Conservation (phyloP, 345 rosid species). For the Raphanus sativus region DNA sequence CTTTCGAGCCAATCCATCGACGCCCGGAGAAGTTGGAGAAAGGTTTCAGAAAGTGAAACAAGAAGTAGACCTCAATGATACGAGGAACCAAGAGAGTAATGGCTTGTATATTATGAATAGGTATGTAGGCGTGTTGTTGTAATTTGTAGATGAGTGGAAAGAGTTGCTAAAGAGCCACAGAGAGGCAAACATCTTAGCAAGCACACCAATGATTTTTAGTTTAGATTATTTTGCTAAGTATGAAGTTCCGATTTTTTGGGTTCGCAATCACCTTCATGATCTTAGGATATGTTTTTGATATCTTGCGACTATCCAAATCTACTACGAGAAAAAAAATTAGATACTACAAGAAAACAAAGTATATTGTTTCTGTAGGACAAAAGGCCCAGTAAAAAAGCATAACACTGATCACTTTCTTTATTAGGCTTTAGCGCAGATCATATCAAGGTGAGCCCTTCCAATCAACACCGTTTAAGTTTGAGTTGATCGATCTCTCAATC, state of each 20-base stretch:
- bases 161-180: background rate
- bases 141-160: background rate
- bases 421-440: too few relatives aligned
- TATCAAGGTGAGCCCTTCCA: too few relatives aligned
- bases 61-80: background rate
- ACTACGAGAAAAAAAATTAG: too few relatives aligned
- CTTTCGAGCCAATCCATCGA: background rate
- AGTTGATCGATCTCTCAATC: too few relatives aligned
- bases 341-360: background rate
- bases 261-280: background rate
- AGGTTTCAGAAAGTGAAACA: background rate
- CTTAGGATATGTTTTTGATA: background rate
- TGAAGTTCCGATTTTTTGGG: background rate
- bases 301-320: background rate
- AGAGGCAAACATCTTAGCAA: slow-evolving; percentile 27
- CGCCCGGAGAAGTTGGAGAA: background rate
- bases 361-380: background rate
- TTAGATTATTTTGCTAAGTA: background rate
- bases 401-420: too few relatives aligned
- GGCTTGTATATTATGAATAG: background rate
- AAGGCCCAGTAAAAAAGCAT: background rate
- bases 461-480: too few relatives aligned
- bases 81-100: background rate
- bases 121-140: background rate
- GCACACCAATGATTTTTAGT: background rate